Base-by-base conservation (phyloP, 495 filamentous ascomycete genomes). In the Penicillium odoratum region DNA sequence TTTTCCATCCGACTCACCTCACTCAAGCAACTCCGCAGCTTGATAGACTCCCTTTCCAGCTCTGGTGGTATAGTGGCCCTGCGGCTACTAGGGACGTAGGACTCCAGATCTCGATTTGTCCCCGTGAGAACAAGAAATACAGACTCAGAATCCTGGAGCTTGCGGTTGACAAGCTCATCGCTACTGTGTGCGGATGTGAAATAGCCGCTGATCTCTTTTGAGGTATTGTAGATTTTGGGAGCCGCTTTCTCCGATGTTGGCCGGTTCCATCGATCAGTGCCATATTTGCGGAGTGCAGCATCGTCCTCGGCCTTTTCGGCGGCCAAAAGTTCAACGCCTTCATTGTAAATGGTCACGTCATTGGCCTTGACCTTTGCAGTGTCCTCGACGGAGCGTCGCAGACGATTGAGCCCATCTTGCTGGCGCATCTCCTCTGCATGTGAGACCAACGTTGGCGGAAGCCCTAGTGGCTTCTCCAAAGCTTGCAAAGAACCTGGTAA, bases 381-480 rank as follows among this genome's bases (percentile, higher is more conserved):
- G 63, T 98, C 93, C 7, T 88, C 85, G 43, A 97, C 88, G 15
- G 89, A 88, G 28, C 84, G 82, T 47, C 87, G 81, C 4, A 98
- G 70, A 16, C 86, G 79, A 58, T 87, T 82, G 18, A 93, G 70
- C 0, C 93, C 93, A 66, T 95, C 91, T 62, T 92, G 90, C 67
- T 98, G 93, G n/a, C 90, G 83, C 50, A 98, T 87, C 65, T 98
- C 94, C 63, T 98, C 95, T 8, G 94, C 94, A 65, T 97, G 94
- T 10, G 92, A 87, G 8, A 90, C 81, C 4, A 98, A 72, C 0
- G 83, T 87, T 7, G 89, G 88, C 1, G 94, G 94, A n/a, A 98
- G 73, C 0, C 94, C 94, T 0, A 98, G 81, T 0, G 94, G 93
- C 65, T 96, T 98, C 62, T 98, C 94, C 0, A 98, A 79, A 0